A percentile compares a stretch with the other conserved stretches of the same genome.
phyloP scores from a whole-genome alignment of 768 basidiomycete genomes.

The Kwoniella sp. region DNA sequence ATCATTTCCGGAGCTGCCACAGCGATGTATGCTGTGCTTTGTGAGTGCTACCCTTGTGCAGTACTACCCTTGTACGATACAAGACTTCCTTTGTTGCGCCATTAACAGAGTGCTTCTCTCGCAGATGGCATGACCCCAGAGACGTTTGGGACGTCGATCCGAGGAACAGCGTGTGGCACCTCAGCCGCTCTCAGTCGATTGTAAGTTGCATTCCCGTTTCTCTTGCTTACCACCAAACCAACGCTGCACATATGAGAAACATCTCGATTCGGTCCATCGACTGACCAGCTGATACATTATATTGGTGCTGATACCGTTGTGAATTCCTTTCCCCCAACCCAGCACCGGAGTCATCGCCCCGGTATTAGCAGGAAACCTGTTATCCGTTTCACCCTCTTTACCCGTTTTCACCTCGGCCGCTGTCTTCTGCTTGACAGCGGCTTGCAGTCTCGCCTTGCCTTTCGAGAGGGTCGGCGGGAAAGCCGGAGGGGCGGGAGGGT shows the following conservation, averaged over 20 bases:
- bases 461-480: constrained; percentile 48
- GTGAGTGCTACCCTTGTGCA: constrained; percentile 33
- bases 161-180: constrained; percentile 56
- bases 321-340: too few species aligned
- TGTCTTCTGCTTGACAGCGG: constrained; percentile 47
- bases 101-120: background rate
- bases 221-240: background rate
- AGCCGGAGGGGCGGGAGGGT: constrained; percentile 16
- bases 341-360: constrained; percentile 54
- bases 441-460: constrained; percentile 48
- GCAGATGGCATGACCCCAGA: constrained; percentile 56
- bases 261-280: too few species aligned
- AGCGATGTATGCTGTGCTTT: constrained; percentile 56
- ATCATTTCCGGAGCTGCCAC: constrained; percentile 51
- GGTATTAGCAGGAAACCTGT: constrained; percentile 47
- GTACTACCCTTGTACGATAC: background rate
- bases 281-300: too few species aligned
- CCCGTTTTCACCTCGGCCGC: constrained; percentile 49
- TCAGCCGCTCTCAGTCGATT: constrained; percentile 53
- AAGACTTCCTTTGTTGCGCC: background rate
- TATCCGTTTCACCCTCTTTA: constrained; percentile 45
- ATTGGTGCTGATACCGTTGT: too few species aligned
- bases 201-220: constrained; percentile 38
- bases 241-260: too few species aligned
- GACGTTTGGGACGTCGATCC: constrained; percentile 50